phyloP scores from a whole-genome alignment of 1,139 yeast species.

The Protomyces arabidopsidicola region DNA sequence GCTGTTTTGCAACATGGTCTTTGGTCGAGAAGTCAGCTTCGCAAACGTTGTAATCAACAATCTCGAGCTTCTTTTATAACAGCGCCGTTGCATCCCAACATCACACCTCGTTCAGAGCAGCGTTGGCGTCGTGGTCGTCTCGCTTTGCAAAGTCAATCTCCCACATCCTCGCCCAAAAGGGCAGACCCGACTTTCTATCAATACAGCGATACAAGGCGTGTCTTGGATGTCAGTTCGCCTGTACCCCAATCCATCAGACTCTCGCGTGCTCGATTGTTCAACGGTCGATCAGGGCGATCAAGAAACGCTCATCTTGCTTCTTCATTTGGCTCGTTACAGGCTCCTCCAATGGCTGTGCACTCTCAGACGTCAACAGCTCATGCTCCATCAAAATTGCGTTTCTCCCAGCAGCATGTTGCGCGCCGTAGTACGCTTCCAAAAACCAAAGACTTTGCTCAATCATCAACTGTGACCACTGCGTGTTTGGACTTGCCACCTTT shows the following conservation, averaged over 20 bases:
- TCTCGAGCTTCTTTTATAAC: no score
- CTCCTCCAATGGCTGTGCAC: no score
- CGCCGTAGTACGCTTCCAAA: not conserved
- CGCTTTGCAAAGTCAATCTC: not conserved
- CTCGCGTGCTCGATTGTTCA: not conserved
- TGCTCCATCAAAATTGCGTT: not conserved
- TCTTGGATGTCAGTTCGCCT: not conserved
- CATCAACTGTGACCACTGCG: not conserved
- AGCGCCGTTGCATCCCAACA: not conserved
- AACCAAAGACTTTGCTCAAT: not conserved
- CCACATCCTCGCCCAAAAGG: not conserved
- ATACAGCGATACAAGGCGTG: not conserved
- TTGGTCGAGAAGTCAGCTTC: not conserved
- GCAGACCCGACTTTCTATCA: not conserved
- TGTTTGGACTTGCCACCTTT: not conserved
- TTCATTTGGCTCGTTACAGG: no score
- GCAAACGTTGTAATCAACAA: not conserved
- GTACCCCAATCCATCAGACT: not conserved
- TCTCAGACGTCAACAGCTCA: not conserved
- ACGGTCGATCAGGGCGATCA: not conserved
- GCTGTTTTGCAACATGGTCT: not conserved
- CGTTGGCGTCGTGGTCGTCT: not conserved
- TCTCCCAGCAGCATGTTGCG: not conserved
- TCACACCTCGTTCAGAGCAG: not conserved
- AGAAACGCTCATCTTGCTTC: no score